These are phyloP conservation scores for Ogataea ganodermae DNA, from an alignment of 805 yeast species.

Conservation along the genomic window DNA sequence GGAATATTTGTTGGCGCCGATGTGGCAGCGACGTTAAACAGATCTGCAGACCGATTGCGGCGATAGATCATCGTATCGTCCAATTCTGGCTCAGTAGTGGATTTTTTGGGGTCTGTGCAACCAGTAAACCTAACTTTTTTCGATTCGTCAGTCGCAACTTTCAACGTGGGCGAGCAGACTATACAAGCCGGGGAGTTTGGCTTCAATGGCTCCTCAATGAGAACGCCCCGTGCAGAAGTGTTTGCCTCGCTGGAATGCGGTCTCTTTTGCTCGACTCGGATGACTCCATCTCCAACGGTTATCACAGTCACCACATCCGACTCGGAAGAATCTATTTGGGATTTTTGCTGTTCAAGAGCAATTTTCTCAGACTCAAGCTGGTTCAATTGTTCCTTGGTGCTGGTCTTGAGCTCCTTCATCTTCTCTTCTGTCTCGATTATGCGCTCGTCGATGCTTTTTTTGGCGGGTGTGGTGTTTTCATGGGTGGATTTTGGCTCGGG, in stretches of 20 bases:
- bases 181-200: conserved; percentile 5
- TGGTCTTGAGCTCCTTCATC: conserved; percentile 10
- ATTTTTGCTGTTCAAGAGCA: conserved; percentile 1
- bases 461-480: neutral
- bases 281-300: conserved; percentile 19
- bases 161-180: conserved; percentile 13
- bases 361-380: conserved; percentile 13
- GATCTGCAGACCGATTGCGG: conserved; percentile 9
- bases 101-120: neutral
- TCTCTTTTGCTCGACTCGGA: conserved; percentile 20
- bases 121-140: conserved; percentile 2
- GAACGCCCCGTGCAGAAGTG: neutral
- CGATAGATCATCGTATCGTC: conserved; percentile 18
- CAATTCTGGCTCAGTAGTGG: neutral
- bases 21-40: conserved; percentile 8
- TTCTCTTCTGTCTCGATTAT: conserved; percentile 11
- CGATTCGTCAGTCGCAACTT: neutral
- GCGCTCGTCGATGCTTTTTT: conserved; percentile 11
- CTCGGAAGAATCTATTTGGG: neutral
- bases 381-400: conserved; percentile 12
- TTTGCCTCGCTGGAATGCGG: conserved; percentile 5
- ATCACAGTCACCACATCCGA: conserved; percentile 16
- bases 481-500: neutral
- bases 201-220: neutral
- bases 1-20: conserved; percentile 10